phyloP scores from a whole-genome alignment of 257 asterid species.

The Fraxinus americana region DNA sequence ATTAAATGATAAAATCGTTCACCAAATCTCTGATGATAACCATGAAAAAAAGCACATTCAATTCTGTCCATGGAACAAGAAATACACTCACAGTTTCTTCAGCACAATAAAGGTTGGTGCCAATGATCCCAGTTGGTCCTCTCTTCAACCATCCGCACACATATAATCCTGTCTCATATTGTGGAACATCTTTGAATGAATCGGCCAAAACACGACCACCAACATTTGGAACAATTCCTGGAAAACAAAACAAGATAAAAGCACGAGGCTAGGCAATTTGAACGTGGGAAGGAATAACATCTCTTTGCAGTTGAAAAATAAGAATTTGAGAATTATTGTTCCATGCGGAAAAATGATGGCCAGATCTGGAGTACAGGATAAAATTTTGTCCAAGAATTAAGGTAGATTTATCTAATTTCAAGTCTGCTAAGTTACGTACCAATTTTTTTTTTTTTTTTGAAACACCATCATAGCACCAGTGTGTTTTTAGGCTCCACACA shows the following conservation, averaged over 20 bases:
- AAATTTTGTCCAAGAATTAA: neutral
- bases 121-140: conserved; percentile 90
- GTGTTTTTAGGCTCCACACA: too few relatives aligned
- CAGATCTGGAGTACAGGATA: neutral
- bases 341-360: neutral
- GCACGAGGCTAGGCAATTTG: neutral
- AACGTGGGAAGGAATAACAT: neutral
- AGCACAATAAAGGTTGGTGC: conserved; percentile 79
- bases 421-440: neutral
- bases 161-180: conserved; percentile 63
- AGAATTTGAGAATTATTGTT: neutral
- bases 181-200: conserved; percentile 37
- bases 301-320: neutral
- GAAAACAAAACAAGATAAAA: conserved; percentile 21
- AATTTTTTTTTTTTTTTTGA: too few relatives aligned
- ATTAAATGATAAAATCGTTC: neutral
- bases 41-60: conserved; percentile 8
- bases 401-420: neutral
- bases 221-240: conserved; percentile 78
- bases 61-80: conserved; percentile 9
- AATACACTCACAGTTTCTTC: conserved; percentile 72
- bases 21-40: neutral
- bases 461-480: too few relatives aligned
- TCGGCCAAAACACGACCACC: conserved; percentile 68
- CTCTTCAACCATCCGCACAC: conserved; percentile 98